Percentiles rank a stretch among this genome's conserved stretches.
These are phyloP conservation scores for Barbatosphaeria neglecta DNA, from an alignment of 495 filamentous ascomycete genomes.

Conservation along the genomic window DNA sequence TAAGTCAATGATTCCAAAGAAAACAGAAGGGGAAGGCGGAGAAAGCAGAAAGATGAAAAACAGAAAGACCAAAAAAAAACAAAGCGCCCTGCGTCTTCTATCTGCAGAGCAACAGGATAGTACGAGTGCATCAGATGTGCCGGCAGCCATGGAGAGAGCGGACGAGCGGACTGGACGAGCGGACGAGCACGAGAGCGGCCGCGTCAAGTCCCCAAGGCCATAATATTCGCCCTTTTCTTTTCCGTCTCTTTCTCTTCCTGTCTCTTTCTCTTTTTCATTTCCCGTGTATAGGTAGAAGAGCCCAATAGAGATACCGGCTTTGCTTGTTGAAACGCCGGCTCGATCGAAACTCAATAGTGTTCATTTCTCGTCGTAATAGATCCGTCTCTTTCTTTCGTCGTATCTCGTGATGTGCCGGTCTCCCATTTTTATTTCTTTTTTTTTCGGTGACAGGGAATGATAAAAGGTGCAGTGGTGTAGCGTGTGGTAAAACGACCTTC, in stretches of 20 bases:
- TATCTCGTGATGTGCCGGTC: too few species aligned
- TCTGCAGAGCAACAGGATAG: neutral
- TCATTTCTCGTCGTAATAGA: neutral
- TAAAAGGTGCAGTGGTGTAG: too few species aligned
- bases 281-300: neutral
- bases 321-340: neutral
- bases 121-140: neutral
- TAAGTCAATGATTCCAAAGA: too few species aligned
- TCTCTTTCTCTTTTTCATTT: neutral
- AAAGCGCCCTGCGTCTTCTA: slow-evolving; percentile 1
- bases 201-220: neutral
- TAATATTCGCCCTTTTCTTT: neutral
- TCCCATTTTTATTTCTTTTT: neutral
- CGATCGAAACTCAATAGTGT: neutral
- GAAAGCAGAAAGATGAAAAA: slow-evolving; percentile 2
- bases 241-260: neutral
- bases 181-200: neutral
- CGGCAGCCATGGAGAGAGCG: neutral
- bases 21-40: slow-evolving; percentile 6
- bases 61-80: slow-evolving; percentile 2
- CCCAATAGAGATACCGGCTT: neutral
- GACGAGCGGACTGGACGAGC: neutral
- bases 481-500: too few species aligned
- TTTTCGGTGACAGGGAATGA: too few species aligned
- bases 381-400: too few species aligned